Evolutionary conservation across 208 protist species (phyloP), one percentile per base, ranked within the genome.

Genomic region (Leishmania amazonensis): DNA sequence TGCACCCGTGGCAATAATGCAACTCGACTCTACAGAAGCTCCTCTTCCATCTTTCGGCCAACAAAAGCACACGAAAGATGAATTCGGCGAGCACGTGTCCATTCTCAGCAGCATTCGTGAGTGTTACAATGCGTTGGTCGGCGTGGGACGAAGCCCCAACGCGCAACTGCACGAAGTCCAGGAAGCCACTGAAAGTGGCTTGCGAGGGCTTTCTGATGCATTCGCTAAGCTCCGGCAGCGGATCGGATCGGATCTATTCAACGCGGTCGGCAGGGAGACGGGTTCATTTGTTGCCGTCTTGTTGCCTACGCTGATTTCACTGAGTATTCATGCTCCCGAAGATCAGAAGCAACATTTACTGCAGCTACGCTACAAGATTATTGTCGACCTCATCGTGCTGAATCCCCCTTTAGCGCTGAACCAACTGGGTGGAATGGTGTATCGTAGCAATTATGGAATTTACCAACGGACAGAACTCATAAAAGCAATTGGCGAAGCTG

Each of bases 81-180:
- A 89, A 31, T 24, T 91, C 8, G 86, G 87, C 21, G 88, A 89
- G 11, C 79, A 85, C 76, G 83, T 92, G 1, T 54, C 75, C 24
- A 83, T 94, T 57, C 76, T 93, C 15, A 76, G 80, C 35, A 93
- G 90, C 21, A 70, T 94, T 47, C 88, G 90, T 35, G 86, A 86
- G 49, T 92, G 85, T 49, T 95, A 95, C 80, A 90, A 96, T 45
- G 79, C 87, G 45, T 65, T 96, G 58, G 67, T 95, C 19, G 93
- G 93, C 40, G 74, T 95, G 35, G 91, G 90, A 19, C 81, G 91
- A 31, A 57, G 80, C 21, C 86, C 85, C 6, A 94, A 93, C 76
- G 88, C 90, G 42, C 93, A 96, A 86, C 71, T 92, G 49, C 79
- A 93, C 68, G 90, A 96, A 72, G 81, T 94, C 13, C 91, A 96